Percentiles rank a stretch among this genome's conserved stretches.
These are phyloP conservation scores for Cucumis variabilis DNA, from an alignment of 331 rosid genomes.

Conservation along the genomic window DNA sequence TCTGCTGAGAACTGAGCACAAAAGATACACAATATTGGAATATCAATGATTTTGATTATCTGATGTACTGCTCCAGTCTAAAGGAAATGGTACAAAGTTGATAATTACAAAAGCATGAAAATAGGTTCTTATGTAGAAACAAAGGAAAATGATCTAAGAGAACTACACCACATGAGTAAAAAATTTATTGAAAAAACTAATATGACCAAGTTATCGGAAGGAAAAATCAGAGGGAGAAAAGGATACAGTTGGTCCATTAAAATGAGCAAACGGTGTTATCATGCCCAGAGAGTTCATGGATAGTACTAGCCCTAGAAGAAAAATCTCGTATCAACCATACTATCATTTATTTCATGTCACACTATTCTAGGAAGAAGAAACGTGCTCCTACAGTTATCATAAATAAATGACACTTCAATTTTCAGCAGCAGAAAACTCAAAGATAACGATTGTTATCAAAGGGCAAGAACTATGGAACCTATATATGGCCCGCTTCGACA, in stretches of 20 bases:
- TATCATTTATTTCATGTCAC: constrained; percentile 12
- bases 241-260: constrained; percentile 84
- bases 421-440: not conserved
- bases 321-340: constrained; percentile 30
- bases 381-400: not conserved
- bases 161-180: constrained; percentile 12
- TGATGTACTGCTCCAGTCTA: not conserved
- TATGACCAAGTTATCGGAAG: not conserved
- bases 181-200: not conserved
- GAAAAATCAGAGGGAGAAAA: not conserved
- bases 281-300: constrained; percentile 88
- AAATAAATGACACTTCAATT: not conserved
- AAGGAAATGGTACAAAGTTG: no score
- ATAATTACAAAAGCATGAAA: not conserved
- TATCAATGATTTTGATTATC: not conserved
- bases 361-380: constrained; percentile 11
- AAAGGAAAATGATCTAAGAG: not conserved
- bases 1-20: constrained; percentile 85
- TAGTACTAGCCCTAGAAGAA: constrained; percentile 88
- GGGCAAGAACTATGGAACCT: not conserved
- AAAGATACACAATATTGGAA: not conserved
- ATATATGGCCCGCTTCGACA: not conserved
- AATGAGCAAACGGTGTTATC: constrained; percentile 97
- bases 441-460: not conserved
- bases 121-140: not conserved